phyloP scores from a whole-genome alignment of 345 rosid genomes.

The Litchi chinensis region DNA sequence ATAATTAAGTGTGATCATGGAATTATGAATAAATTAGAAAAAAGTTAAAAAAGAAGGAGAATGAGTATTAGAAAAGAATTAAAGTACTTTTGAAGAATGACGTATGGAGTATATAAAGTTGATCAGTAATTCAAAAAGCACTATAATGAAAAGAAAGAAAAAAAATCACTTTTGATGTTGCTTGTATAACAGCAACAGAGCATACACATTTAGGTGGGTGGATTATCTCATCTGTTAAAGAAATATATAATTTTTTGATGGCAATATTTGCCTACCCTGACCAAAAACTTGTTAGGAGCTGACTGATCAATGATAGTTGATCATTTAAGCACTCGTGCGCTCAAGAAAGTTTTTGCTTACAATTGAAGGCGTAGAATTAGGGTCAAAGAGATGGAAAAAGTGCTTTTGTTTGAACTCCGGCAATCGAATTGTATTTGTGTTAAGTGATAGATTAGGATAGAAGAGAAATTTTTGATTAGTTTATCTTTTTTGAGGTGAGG shows the following conservation, averaged over 20 bases:
- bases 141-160: conserved; percentile 9
- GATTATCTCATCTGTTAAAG: neutral
- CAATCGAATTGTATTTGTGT: conserved; percentile 5
- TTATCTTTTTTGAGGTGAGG: neutral
- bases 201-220: neutral
- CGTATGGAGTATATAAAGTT: neutral
- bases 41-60: too few species aligned
- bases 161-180: neutral
- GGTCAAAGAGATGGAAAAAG: neutral
- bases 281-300: neutral
- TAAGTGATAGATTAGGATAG: conserved; percentile 11
- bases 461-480: neutral
- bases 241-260: conserved; percentile 2
- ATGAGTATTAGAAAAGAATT: too few species aligned
- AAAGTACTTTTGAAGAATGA: neutral
- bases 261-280: conserved; percentile 22
- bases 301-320: neutral
- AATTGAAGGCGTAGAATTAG: neutral
- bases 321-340: conserved; percentile 2
- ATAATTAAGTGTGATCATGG: neutral
- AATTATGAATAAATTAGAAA: neutral
- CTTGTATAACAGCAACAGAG: conserved; percentile 14
- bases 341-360: neutral
- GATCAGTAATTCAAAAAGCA: conserved; percentile 4
- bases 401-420: neutral